Percentiles rank a stretch among this genome's conserved stretches.
These are phyloP conservation scores for Pterocarpus santalinus DNA, from an alignment of 306 rosid species.

Conservation along the genomic window DNA sequence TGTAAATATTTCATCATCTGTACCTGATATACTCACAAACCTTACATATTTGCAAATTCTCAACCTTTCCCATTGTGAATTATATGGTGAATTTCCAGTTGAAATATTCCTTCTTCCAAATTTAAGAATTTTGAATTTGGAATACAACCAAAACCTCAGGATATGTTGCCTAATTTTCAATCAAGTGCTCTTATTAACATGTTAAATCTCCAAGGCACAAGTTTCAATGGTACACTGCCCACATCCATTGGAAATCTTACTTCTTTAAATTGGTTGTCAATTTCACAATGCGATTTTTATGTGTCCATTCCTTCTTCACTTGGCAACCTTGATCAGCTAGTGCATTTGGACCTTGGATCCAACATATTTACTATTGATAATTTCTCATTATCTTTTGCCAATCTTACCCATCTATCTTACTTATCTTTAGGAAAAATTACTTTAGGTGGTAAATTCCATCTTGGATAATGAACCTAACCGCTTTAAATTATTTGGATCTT, in stretches of 20 bases:
- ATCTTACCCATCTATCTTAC: too few species aligned
- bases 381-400: too few species aligned
- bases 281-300: not conserved
- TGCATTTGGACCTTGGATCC: too few species aligned
- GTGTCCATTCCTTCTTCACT: constrained; percentile 51
- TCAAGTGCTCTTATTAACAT: too few species aligned
- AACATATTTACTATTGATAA: too few species aligned
- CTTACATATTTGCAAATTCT: constrained; percentile 34
- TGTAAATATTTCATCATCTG: constrained; percentile 24
- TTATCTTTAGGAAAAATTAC: too few species aligned
- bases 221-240: constrained; percentile 51
- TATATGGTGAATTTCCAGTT: constrained; percentile 48
- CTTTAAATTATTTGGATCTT: not conserved
- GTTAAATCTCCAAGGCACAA: too few species aligned
- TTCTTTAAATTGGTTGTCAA: not conserved
- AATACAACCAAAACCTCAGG: not conserved
- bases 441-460: not conserved
- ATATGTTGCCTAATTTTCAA: too few species aligned
- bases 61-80: not conserved
- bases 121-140: not conserved
- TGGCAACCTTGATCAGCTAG: constrained; percentile 25
- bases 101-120: constrained; percentile 48
- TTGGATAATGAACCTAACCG: not conserved
- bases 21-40: constrained; percentile 46
- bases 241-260: constrained; percentile 42